Conservation (phyloP, 202 grass and related monocot genomes). For the Schoenoplectus tabernaemontani region DNA sequence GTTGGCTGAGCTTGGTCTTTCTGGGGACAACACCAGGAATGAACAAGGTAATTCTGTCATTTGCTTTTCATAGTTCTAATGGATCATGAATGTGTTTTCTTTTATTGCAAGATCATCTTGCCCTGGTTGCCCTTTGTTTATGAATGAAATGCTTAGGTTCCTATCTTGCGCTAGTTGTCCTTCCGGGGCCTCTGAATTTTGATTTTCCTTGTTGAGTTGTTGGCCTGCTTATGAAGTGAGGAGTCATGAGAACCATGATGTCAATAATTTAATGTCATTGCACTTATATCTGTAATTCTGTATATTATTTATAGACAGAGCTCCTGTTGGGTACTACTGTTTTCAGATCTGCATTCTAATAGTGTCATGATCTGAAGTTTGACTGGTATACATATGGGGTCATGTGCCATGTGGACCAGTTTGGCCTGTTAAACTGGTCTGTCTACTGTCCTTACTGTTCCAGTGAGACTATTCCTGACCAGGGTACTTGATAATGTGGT, state of each 20-base stretch:
- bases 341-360: background rate
- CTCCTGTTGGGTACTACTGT: background rate
- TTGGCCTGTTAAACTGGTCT: background rate
- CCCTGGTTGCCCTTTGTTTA: background rate
- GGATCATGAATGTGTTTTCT: background rate
- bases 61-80: background rate
- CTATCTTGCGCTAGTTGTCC: background rate
- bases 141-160: background rate
- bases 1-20: slow-evolving; percentile 76
- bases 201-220: background rate
- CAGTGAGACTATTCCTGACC: background rate
- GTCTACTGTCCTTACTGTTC: background rate
- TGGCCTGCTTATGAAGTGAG: background rate
- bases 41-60: slow-evolving; percentile 30
- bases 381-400: background rate
- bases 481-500: no score
- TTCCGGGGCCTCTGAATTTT: background rate
- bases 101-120: background rate
- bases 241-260: background rate
- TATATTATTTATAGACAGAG: no score
- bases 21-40: slow-evolving; percentile 38
- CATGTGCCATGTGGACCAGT: background rate
- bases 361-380: no score
- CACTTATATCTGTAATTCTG: background rate
- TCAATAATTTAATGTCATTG: background rate